Conservation (phyloP, 352 stramenopile genomes). For the Globisporangium emineosum region DNA sequence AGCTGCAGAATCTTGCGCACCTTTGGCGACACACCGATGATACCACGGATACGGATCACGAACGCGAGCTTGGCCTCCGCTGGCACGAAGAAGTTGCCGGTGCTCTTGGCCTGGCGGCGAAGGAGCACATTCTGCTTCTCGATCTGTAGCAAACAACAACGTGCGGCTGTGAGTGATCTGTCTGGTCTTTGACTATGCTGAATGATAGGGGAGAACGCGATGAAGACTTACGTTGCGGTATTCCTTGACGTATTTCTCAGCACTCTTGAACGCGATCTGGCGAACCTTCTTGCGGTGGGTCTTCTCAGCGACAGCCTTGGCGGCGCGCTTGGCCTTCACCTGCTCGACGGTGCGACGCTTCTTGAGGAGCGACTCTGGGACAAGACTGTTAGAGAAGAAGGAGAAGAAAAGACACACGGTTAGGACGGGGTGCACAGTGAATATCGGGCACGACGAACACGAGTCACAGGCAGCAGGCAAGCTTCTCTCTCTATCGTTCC, state of each 20-base stretch:
- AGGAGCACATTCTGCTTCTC: slow-evolving; percentile 93
- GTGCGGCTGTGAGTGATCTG: neutral
- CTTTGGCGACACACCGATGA: slow-evolving; percentile 92
- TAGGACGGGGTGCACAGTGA: slow-evolving; percentile 72
- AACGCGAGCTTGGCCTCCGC: slow-evolving; percentile 97
- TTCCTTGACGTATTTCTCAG: slow-evolving; percentile 99
- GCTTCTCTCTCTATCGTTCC: neutral
- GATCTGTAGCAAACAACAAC: slow-evolving; percentile 33
- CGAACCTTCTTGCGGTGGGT: slow-evolving; percentile 85
- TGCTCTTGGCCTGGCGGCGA: slow-evolving; percentile 94
- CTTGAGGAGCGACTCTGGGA: slow-evolving; percentile 89
- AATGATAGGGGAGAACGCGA: neutral
- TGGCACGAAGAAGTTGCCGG: slow-evolving; percentile 97
- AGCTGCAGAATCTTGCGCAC: slow-evolving; percentile 98
- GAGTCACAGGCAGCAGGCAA: slow-evolving; percentile 8
- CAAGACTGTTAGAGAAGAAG: slow-evolving; percentile 49
- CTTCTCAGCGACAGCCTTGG: slow-evolving; percentile 76
- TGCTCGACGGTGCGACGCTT: slow-evolving; percentile 87
- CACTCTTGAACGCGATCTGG: slow-evolving; percentile 91
- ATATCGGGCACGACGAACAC: slow-evolving; percentile 17
- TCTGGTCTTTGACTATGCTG: neutral
- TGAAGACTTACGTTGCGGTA: slow-evolving; percentile 87
- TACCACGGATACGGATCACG: slow-evolving; percentile 99
- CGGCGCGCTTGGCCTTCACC: slow-evolving; percentile 84
- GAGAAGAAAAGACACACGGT: slow-evolving; percentile 26